phyloP scores from a whole-genome alignment of 2,329 filamentous ascomycete species.

The Ploettnerulaceae sp. region DNA sequence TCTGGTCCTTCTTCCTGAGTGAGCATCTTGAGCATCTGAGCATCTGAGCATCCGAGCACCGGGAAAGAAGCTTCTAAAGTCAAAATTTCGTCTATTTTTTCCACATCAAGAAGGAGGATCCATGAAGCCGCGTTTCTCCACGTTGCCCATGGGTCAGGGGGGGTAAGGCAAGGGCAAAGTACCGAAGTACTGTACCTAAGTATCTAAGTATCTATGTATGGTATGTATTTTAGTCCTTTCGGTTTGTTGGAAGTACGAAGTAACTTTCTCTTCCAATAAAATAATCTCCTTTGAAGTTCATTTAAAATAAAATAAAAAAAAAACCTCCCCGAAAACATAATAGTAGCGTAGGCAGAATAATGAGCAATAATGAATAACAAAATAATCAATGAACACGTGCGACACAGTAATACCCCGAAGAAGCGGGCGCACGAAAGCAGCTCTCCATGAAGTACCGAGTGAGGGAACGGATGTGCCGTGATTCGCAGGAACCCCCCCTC shows the following conservation, averaged over 20 bases:
- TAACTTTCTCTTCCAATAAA: no score
- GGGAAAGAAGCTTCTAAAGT: slow-evolving; percentile 11
- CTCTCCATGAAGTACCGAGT: background rate
- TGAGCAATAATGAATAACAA: no score
- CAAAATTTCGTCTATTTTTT: slow-evolving; percentile 23
- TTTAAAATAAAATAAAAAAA: no score
- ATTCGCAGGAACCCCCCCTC: slow-evolving; percentile 14
- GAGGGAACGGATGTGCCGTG: slow-evolving; percentile 18
- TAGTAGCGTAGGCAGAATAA: no score
- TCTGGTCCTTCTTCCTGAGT: background rate
- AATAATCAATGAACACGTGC: background rate
- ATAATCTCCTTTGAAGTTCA: no score
- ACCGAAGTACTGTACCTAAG: background rate
- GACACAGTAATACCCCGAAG: background rate
- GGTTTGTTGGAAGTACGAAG: no score
- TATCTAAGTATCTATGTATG: background rate
- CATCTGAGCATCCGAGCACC: background rate
- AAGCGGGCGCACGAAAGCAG: background rate
- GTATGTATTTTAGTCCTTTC: no score
- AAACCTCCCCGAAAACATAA: no score
- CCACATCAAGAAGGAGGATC: slow-evolving; percentile 19
- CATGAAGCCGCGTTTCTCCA: slow-evolving; percentile 16
- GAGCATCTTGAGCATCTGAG: background rate
- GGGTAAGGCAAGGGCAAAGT: background rate
- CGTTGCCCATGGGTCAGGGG: background rate